Evolutionary conservation across 495 filamentous ascomycete species (phyloP).

Genomic region (Hypoxylon fragiforme): DNA sequence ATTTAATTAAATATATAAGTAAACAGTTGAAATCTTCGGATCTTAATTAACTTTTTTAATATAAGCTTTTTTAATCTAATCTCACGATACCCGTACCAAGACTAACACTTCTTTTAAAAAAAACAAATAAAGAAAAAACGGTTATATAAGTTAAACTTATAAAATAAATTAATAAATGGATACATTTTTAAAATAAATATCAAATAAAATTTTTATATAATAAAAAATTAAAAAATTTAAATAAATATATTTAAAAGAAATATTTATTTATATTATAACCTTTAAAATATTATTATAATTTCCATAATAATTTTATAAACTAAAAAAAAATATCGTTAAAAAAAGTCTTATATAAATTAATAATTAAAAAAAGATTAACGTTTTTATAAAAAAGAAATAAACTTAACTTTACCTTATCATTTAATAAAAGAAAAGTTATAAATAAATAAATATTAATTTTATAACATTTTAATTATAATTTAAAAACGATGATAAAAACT

Average conservation of each 20-base stretch:
- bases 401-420: too few species aligned
- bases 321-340: not conserved
- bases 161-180: too few species aligned
- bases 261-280: not conserved
- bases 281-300: not conserved
- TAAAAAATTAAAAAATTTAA: not conserved
- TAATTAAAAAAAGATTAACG: too few species aligned
- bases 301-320: not conserved
- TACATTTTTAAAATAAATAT: not conserved
- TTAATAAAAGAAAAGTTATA: not conserved
- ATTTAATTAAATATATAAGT: too few species aligned
- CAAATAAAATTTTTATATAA: not conserved
- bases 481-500: not conserved
- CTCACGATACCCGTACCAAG: not conserved
- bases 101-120: not conserved
- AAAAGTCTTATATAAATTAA: too few species aligned
- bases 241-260: not conserved
- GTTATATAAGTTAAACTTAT: not conserved
- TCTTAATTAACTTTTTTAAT: too few species aligned
- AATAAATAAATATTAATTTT: not conserved
- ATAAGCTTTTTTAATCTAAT: not conserved
- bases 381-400: too few species aligned
- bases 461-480: not conserved
- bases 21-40: too few species aligned
- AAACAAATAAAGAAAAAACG: not conserved